These are phyloP conservation scores for Periconia macrospinosa DNA, from an alignment of 2,329 filamentous ascomycete species.

Conservation along the genomic window DNA sequence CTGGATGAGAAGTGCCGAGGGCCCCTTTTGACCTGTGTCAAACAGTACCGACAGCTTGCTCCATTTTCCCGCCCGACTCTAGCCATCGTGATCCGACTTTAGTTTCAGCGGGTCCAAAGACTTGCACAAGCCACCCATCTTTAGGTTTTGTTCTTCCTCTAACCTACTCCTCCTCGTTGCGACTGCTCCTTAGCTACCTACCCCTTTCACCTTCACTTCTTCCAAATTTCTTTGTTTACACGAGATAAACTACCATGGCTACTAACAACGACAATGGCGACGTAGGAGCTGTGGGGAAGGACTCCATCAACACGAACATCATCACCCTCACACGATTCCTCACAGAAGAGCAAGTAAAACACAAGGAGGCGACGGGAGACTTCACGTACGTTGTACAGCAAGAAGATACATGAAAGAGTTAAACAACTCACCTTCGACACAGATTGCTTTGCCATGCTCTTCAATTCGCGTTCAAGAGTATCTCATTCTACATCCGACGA, in stretches of 20 bases:
- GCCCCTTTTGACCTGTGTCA: constrained; percentile 30
- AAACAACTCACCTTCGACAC: constrained; percentile 10
- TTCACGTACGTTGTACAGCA: constrained; percentile 73
- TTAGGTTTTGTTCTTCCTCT: neutral
- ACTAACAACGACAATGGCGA: constrained; percentile 50
- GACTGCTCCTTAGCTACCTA: constrained; percentile 1
- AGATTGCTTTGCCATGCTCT: constrained; percentile 96
- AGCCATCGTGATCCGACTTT: constrained; percentile 39
- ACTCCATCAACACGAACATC: constrained; percentile 94
- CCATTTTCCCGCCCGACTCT: constrained; percentile 41
- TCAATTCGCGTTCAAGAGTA: constrained; percentile 99
- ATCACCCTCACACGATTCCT: constrained; percentile 93
- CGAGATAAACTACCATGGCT: constrained; percentile 32
- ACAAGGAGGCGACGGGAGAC: constrained; percentile 94
- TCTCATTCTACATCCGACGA: constrained; percentile 98
- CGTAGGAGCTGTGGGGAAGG: constrained; percentile 58
- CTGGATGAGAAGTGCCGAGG: constrained; percentile 34
- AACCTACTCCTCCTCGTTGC: neutral
- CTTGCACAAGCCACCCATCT: constrained; percentile 6
- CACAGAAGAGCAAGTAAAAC: constrained; percentile 92
- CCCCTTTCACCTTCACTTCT: constrained; percentile 7
- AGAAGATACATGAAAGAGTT: neutral
- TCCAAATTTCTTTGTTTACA: neutral
- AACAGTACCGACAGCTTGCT: constrained; percentile 32
- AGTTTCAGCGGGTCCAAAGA: constrained; percentile 13